Evolutionary conservation across 805 yeast species (phyloP).

Genomic region (Starmerella vaccinii): DNA sequence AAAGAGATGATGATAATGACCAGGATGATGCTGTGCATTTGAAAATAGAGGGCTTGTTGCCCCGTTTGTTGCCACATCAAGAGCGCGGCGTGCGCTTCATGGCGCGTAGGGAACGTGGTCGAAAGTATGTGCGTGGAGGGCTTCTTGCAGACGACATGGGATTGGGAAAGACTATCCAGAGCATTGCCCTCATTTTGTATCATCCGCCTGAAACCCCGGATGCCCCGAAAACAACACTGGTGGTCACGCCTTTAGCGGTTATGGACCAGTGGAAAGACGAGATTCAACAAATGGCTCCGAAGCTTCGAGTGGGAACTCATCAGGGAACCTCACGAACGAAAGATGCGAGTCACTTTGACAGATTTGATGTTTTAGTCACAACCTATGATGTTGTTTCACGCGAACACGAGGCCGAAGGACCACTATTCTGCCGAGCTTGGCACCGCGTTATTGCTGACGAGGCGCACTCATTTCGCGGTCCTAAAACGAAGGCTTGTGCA

Average conservation of each 20-base stretch:
- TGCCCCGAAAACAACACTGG: conserved; percentile 29
- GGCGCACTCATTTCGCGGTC: conserved; percentile 52
- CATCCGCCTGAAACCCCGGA: conserved; percentile 16
- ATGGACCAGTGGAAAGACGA: conserved; percentile 37
- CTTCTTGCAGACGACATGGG: conserved; percentile 87
- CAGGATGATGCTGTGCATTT: no score
- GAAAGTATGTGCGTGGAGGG: conserved; percentile 39
- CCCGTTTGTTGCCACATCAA: conserved; percentile 40
- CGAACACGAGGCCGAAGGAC: conserved; percentile 24
- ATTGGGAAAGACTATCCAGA: conserved; percentile 75
- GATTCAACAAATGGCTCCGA: conserved; percentile 33
- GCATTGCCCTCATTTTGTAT: conserved; percentile 52
- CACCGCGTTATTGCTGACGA: conserved; percentile 56
- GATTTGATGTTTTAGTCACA: conserved; percentile 33
- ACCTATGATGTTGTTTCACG: conserved; percentile 30
- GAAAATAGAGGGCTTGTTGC: conserved; percentile 34
- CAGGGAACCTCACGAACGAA: conserved; percentile 30
- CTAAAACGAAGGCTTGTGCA: conserved; percentile 37
- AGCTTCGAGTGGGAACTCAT: conserved; percentile 26
- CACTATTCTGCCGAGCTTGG: conserved; percentile 32
- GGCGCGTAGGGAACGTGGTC: conserved; percentile 32
- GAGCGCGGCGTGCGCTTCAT: conserved; percentile 38
- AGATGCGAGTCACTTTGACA: conserved; percentile 14
- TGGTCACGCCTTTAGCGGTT: conserved; percentile 37
- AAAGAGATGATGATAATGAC: background rate